Evolutionary conservation across 495 filamentous ascomycete genomes (phyloP).

Genomic region (Emericellopsis terricola): DNA sequence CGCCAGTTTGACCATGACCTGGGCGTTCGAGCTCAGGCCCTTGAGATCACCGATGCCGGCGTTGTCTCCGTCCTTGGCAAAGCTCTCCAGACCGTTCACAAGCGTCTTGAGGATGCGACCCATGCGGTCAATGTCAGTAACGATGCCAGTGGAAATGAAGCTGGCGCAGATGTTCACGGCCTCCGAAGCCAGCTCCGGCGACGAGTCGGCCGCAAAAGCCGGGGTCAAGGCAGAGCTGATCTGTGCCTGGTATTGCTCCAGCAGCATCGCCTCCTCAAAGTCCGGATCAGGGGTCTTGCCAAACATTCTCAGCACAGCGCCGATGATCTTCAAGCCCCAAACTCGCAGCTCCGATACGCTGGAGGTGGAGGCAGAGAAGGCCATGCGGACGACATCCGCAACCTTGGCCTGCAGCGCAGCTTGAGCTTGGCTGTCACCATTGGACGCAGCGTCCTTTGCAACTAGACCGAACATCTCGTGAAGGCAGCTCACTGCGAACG

Average conservation of each 20-base stretch:
- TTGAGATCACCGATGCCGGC: constrained; percentile 85
- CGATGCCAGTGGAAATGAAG: constrained; percentile 93
- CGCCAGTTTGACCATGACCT: constrained; percentile 95
- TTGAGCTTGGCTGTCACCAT: constrained; percentile 53
- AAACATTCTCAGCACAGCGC: constrained; percentile 87
- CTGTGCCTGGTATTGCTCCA: constrained; percentile 97
- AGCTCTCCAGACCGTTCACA: constrained; percentile 82
- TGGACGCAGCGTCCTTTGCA: constrained; percentile 51
- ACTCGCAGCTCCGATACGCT: constrained; percentile 78
- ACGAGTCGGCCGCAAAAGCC: constrained; percentile 90
- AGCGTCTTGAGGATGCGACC: constrained; percentile 87
- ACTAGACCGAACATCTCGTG: constrained; percentile 63
- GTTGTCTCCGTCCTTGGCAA: constrained; percentile 65
- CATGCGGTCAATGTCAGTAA: constrained; percentile 96
- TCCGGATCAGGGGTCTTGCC: constrained; percentile 91
- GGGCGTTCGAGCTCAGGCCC: constrained; percentile 86
- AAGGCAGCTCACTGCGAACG: constrained; percentile 86
- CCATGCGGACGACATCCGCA: constrained; percentile 89
- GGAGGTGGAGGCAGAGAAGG: constrained; percentile 92
- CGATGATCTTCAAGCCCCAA: constrained; percentile 81
- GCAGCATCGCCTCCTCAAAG: constrained; percentile 82
- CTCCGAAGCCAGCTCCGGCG: constrained; percentile 82
- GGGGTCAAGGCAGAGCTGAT: constrained; percentile 93
- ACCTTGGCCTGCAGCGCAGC: constrained; percentile 63
- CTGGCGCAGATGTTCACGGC: constrained; percentile 95